Conservation (phyloP, 2,329 filamentous ascomycete species). For the Leptodontidium sp. region DNA sequence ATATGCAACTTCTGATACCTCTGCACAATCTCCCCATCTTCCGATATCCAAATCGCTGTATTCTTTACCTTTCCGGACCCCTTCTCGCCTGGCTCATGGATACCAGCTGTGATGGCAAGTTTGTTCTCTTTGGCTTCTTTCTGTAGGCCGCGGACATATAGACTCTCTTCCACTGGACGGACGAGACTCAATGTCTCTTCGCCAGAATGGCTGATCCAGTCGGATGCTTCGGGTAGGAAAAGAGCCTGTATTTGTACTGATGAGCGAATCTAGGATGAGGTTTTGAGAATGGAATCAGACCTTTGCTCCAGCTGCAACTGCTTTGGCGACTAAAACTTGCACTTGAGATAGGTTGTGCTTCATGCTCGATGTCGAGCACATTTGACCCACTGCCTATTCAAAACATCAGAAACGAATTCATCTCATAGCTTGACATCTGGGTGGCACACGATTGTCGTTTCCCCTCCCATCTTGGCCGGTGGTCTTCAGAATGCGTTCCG, state of each 20-base stretch:
- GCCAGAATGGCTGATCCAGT: conserved; percentile 30
- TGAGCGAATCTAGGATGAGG: not conserved
- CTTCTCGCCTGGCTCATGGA: conserved; percentile 29
- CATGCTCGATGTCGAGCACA: conserved; percentile 33
- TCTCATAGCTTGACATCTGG: not conserved
- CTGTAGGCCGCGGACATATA: conserved; percentile 28
- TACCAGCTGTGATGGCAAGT: conserved; percentile 31
- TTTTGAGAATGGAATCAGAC: conserved; percentile 10
- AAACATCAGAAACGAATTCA: not conserved
- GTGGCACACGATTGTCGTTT: conserved; percentile 27
- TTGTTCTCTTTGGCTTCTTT: conserved; percentile 27
- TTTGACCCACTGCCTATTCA: conserved; percentile 31
- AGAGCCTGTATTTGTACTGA: conserved; percentile 19
- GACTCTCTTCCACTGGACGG: conserved; percentile 9
- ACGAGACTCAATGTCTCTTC: conserved; percentile 29
- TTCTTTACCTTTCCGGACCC: conserved; percentile 30
- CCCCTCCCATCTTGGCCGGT: conserved; percentile 27
- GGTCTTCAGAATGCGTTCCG: not conserved
- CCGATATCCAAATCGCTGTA: conserved; percentile 30
- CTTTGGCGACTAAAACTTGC: conserved; percentile 28
- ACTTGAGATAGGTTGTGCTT: conserved; percentile 32
- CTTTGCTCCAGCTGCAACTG: conserved; percentile 31
- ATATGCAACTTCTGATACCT: conserved; percentile 34
- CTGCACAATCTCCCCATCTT: conserved; percentile 27
- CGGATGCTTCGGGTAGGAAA: conserved; percentile 34